phyloP scores from a whole-genome alignment of 805 yeast genomes.

The Candida boidinii region DNA sequence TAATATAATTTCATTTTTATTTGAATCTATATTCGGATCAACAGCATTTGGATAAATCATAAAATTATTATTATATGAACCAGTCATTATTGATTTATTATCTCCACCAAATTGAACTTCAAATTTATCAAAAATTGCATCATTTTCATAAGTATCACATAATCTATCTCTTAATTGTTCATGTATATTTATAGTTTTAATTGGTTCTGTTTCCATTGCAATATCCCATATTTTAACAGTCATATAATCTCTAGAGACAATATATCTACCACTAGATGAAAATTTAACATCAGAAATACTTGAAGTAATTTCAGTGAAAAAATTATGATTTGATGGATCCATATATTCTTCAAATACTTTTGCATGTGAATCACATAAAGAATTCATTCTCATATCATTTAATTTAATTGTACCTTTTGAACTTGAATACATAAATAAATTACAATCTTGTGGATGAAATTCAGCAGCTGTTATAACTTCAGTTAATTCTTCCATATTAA shows the following conservation, averaged over 20 bases:
- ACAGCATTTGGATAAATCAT: constrained; percentile 90
- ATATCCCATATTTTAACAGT: constrained; percentile 98
- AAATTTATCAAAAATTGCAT: constrained; percentile 96
- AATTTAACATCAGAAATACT: constrained; percentile 91
- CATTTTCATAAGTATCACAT: constrained; percentile 97
- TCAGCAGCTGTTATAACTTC: constrained; percentile 96
- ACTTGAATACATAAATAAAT: constrained; percentile 88
- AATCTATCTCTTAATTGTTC: constrained; percentile 88
- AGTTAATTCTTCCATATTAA: constrained; percentile 97
- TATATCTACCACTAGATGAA: constrained; percentile 84
- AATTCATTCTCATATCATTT: constrained; percentile 93
- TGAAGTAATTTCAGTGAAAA: constrained; percentile 94
- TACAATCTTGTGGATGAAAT: constrained; percentile 90
- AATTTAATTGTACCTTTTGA: constrained; percentile 93
- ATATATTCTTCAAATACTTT: constrained; percentile 85
- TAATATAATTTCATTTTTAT: constrained; percentile 61
- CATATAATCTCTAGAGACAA: constrained; percentile 95
- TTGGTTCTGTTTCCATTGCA: constrained; percentile 91
- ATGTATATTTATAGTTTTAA: constrained; percentile 91
- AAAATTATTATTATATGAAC: constrained; percentile 93
- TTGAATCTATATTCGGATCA: constrained; percentile 18
- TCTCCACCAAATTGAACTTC: constrained; percentile 95
- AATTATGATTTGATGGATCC: constrained; percentile 89
- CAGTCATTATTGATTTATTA: constrained; percentile 87
- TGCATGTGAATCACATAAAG: constrained; percentile 86